Conservation (phyloP, 495 filamentous ascomycete species). For the Annulohypoxylon bovei region DNA sequence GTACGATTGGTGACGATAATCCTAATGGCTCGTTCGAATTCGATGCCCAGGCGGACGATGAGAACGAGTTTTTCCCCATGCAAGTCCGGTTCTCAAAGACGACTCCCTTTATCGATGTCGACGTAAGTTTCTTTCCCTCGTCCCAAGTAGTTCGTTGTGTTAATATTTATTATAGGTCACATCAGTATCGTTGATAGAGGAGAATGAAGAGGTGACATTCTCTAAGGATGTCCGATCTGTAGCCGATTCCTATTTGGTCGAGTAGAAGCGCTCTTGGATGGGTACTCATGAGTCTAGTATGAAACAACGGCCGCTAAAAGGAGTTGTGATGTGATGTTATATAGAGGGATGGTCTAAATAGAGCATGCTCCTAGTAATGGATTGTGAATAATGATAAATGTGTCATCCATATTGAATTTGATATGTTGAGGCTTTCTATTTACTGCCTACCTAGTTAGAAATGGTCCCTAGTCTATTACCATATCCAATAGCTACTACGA, state of each 20-base stretch:
- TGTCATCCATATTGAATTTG: not conserved
- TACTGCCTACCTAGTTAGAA: not conserved
- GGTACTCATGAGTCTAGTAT: conserved; percentile 16
- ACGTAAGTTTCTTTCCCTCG: conserved; percentile 66
- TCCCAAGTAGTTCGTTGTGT: not conserved
- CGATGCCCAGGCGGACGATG: conserved; percentile 83
- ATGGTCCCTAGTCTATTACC: no score
- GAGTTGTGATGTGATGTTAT: conserved; percentile 20
- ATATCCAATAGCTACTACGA: no score
- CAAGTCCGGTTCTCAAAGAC: conserved; percentile 87
- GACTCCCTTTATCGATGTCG: conserved; percentile 86
- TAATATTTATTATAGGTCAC: conserved; percentile 64
- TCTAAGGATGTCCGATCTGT: conserved; percentile 89
- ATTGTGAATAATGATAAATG: conserved; percentile 17
- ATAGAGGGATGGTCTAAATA: conserved; percentile 34
- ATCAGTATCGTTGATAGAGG: conserved; percentile 76
- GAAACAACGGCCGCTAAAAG: conserved; percentile 16
- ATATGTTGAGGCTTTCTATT: not conserved
- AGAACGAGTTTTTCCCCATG: conserved; percentile 98
- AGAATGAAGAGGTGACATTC: conserved; percentile 84
- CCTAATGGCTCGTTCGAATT: conserved; percentile 90
- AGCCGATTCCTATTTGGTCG: conserved; percentile 82
- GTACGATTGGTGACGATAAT: conserved; percentile 81
- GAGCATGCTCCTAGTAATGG: conserved; percentile 30
- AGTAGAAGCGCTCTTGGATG: conserved; percentile 58